Conservation (phyloP, 257 asterid genomes). For the Solanum verrucosum region DNA sequence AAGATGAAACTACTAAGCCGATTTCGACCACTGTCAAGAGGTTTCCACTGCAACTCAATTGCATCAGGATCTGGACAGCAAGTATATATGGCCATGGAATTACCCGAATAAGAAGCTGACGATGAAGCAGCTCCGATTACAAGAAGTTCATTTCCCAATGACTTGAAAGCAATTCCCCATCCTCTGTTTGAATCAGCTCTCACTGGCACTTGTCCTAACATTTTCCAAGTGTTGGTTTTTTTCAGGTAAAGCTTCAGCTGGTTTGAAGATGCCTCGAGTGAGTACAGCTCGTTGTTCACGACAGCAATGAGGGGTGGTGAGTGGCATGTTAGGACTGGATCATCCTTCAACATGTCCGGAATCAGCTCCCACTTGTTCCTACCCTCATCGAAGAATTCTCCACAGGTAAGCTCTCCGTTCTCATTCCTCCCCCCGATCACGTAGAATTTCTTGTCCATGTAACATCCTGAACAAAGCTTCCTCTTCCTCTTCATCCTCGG, state of each 20-base stretch:
- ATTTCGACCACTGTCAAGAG: constrained; percentile 40
- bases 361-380: constrained; percentile 54
- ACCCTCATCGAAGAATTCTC: constrained; percentile 48
- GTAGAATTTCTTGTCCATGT: constrained; percentile 58
- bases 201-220: constrained; percentile 59
- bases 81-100: constrained; percentile 50
- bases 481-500: constrained; percentile 56
- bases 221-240: constrained; percentile 53
- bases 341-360: constrained; percentile 59
- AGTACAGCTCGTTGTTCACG: constrained; percentile 56
- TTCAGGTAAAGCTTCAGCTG: constrained; percentile 60
- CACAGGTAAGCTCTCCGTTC: constrained; percentile 52
- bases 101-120: constrained; percentile 10
- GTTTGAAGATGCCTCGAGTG: constrained; percentile 53
- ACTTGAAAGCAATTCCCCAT: constrained; percentile 84
- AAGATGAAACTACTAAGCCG: constrained; percentile 55
- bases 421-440: constrained; percentile 66
- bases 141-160: constrained; percentile 55
- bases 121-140: constrained; percentile 54
- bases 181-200: constrained; percentile 58
- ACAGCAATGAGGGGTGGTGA: constrained; percentile 84
- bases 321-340: constrained; percentile 46
- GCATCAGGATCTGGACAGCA: constrained; percentile 47
- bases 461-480: constrained; percentile 53
- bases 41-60: constrained; percentile 39